Evolutionary conservation across 768 basidiomycete species (phyloP).

Genomic region (Chlorophyllum brunneum): DNA sequence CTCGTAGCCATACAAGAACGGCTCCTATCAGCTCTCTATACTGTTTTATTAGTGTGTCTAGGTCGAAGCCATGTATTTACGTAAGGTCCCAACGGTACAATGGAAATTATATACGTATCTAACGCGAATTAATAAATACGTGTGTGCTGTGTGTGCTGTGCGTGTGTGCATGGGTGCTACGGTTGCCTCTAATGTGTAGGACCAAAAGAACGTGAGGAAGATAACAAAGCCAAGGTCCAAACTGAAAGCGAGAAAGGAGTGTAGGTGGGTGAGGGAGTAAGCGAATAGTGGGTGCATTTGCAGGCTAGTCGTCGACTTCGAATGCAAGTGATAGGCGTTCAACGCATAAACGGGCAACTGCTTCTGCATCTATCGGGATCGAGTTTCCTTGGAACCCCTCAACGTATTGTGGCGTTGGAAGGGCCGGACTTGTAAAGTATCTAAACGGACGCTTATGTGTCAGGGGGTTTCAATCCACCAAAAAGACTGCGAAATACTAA

Average conservation of each 20-base stretch:
- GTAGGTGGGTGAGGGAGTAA: not conserved
- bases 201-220: not conserved
- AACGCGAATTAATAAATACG: too few relatives aligned
- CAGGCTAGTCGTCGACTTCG: constrained; percentile 55
- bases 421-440: constrained; percentile 68
- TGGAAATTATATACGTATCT: too few relatives aligned
- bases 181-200: not conserved
- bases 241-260: not conserved
- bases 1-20: too few relatives aligned
- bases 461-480: not conserved
- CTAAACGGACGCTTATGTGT: constrained; percentile 29
- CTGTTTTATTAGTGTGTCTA: too few relatives aligned
- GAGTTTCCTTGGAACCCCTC: constrained; percentile 86
- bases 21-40: too few relatives aligned
- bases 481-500: constrained; percentile 24
- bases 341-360: constrained; percentile 57
- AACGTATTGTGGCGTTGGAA: constrained; percentile 70
- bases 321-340: constrained; percentile 53
- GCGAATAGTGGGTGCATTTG: not conserved
- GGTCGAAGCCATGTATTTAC: too few relatives aligned
- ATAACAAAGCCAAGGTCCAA: not conserved
- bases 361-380: constrained; percentile 77
- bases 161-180: not conserved
- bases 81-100: too few relatives aligned
- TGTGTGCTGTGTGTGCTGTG: too few relatives aligned